phyloP scores from a whole-genome alignment of 1,284 basidiomycete genomes.

The Leccinum variabile region DNA sequence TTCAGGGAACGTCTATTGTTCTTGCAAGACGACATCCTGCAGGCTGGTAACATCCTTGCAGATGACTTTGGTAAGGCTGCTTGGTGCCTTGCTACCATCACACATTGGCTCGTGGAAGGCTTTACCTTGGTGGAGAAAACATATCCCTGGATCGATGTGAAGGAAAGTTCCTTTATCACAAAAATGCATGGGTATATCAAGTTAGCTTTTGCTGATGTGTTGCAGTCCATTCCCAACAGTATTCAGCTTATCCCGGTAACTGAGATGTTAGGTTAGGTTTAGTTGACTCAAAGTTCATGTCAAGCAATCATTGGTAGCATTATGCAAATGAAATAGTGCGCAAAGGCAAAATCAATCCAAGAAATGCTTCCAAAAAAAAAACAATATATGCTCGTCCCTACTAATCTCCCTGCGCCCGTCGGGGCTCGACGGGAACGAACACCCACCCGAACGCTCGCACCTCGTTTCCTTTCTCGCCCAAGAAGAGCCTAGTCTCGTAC shows the following conservation, averaged over 20 bases:
- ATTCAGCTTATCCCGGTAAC: background rate
- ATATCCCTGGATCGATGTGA: background rate
- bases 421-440: slow-evolving; percentile 36
- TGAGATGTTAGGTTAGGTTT: too few relatives aligned
- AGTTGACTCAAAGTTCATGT: too few relatives aligned
- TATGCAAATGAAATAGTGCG: background rate
- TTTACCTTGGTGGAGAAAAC: background rate
- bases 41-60: background rate
- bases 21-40: background rate
- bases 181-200: background rate
- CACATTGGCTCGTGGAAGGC: background rate
- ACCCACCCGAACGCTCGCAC: slow-evolving; percentile 64
- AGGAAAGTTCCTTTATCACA: background rate
- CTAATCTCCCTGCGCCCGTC: background rate
- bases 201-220: background rate
- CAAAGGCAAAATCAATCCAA: slow-evolving; percentile 10
- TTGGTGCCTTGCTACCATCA: background rate
- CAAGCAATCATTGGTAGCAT: background rate
- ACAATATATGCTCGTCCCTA: slow-evolving; percentile 5
- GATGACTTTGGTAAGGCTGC: background rate
- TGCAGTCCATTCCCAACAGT: background rate
- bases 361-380: slow-evolving; percentile 4
- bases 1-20: background rate
- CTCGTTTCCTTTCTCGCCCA: slow-evolving; percentile 56
- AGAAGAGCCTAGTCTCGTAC: slow-evolving; percentile 59